Evolutionary conservation across 2,329 filamentous ascomycete species (phyloP).

Genomic region (Fusarium sp.): DNA sequence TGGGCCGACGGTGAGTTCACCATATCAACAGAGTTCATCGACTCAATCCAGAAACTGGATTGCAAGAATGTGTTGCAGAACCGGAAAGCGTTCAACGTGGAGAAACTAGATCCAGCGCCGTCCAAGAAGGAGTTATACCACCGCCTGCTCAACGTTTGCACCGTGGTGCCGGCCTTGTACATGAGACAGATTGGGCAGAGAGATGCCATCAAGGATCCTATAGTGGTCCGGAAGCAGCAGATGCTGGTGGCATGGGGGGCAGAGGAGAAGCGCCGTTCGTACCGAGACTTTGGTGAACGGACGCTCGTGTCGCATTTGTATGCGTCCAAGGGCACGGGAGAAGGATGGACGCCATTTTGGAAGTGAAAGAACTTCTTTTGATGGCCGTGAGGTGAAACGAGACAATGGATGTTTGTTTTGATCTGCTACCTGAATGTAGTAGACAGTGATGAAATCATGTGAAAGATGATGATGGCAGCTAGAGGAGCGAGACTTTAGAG

Average conservation of each 20-base stretch:
- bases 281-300: conserved; percentile 44
- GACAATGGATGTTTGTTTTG: neutral
- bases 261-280: conserved; percentile 48
- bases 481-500: no score
- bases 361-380: conserved; percentile 1
- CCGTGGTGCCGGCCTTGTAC: conserved; percentile 51
- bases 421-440: no score
- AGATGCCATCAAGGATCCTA: conserved; percentile 49
- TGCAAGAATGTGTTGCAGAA: conserved; percentile 54
- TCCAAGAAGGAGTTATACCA: conserved; percentile 48
- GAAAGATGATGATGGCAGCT: no score
- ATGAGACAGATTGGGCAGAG: conserved; percentile 52
- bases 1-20: conserved; percentile 41
- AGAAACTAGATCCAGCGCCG: conserved; percentile 49
- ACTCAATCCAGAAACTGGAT: conserved; percentile 48
- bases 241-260: conserved; percentile 55
- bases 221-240: conserved; percentile 52
- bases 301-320: conserved; percentile 49
- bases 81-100: conserved; percentile 50
- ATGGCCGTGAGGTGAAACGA: neutral
- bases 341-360: conserved; percentile 30
- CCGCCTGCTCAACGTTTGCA: conserved; percentile 50
- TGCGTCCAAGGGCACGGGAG: conserved; percentile 30
- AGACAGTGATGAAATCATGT: no score
- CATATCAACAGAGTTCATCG: conserved; percentile 47